A percentile compares a stretch with the other conserved stretches of the same genome.
These are phyloP conservation scores for Pyrenula massariospora DNA, from an alignment of 495 filamentous ascomycete species.

Conservation along the genomic window DNA sequence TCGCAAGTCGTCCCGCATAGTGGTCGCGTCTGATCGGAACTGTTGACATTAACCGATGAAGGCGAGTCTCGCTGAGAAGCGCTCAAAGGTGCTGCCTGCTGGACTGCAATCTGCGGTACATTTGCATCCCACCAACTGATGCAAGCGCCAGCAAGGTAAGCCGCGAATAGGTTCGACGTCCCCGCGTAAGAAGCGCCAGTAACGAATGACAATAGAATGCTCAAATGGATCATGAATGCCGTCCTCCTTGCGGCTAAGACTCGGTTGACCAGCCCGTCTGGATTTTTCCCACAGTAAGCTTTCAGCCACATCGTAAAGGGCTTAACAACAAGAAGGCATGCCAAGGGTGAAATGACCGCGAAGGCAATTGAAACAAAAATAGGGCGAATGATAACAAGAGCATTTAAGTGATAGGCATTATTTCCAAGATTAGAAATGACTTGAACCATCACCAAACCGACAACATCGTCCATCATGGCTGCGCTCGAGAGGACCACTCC, in stretches of 20 bases:
- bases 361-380: conserved; percentile 48
- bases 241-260: conserved; percentile 11
- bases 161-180: conserved; percentile 58
- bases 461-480: conserved; percentile 76
- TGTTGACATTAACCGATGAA: too few species aligned
- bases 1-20: too few species aligned
- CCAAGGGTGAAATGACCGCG: conserved; percentile 30
- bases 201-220: conserved; percentile 39
- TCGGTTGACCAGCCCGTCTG: not conserved
- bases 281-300: conserved; percentile 1
- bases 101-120: not conserved
- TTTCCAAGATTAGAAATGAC: conserved; percentile 42
- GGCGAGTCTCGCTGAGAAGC: too few species aligned
- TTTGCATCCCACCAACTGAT: conserved; percentile 41
- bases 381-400: conserved; percentile 40
- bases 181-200: conserved; percentile 50
- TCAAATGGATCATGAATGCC: conserved; percentile 27
- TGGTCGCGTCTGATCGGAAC: too few species aligned
- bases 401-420: conserved; percentile 18
- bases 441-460: conserved; percentile 70
- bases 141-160: conserved; percentile 53
- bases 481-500: conserved; percentile 60
- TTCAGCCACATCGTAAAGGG: conserved; percentile 13
- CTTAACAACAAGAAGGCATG: conserved; percentile 29
- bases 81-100: too few species aligned